Base-by-base conservation (phyloP, 345 rosid genomes). In the Moricandia moricandioides region DNA sequence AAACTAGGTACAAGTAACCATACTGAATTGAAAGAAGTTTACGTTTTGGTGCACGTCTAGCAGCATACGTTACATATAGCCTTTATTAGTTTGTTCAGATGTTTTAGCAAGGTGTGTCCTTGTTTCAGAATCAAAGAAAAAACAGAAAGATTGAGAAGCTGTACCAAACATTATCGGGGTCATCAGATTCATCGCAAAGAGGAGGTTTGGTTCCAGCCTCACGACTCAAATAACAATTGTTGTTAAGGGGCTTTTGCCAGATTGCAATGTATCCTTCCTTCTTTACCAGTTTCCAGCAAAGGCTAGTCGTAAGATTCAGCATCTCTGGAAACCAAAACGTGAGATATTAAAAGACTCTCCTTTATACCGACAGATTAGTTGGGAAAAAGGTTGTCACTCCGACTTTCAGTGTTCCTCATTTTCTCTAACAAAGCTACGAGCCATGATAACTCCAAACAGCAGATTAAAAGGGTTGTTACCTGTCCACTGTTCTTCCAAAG, bases 241-340 rank as follows among this genome's bases (percentile, higher is more conserved):
- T 91, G 78, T 90, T 84, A 33, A 71, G 61, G 57, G 99, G 98
- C 73, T 95, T 92, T 82, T 83, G 84, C 99, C 99, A 92, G 71
- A 92, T 80, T 62, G 99, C 97, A 82, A 95, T 77, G 56, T 95
- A 92, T 62, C 99, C 97, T 81, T 89, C 99, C 85, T 85, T 95
- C 85, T 91, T 92, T 37, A 95, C 84, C 67, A 95, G 93, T 67
- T 84, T 85, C 99, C 99, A 95, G 86, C 99, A 95, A 74, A 95
- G 96, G 49, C 86, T 88, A 73, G 80, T 83, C 21, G 98, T 92
- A 76, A 95, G 92, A 71, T 91, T 82, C 77, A 95, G 84, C 99
- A 95, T 95, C 86, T 90, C 99, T 95, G 90, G 67, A 85, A 65
- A 65, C 54, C 29, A 80, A 61, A 61, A 43, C 33, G 12, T 39